phyloP scores from a whole-genome alignment of 139 green algal genomes.

The Haematococcus sp. region DNA sequence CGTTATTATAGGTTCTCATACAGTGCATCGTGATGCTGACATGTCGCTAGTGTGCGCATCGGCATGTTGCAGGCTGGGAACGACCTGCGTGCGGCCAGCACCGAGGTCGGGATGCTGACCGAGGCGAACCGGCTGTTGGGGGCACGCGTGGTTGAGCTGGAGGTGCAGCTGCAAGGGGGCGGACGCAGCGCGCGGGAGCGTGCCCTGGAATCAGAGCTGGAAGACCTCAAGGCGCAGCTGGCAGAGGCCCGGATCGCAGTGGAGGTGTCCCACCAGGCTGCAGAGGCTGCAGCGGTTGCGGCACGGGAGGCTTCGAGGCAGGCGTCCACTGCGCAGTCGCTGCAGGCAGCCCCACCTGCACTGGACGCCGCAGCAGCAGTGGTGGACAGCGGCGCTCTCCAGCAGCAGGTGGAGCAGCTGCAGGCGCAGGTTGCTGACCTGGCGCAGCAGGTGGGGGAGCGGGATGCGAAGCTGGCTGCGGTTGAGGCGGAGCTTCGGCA shows the following conservation, averaged over 20 bases:
- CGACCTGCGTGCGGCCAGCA: conserved; percentile 21
- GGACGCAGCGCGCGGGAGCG: background rate
- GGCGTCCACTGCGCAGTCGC: background rate
- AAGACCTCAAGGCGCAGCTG: background rate
- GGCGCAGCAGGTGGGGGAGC: background rate
- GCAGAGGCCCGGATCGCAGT: background rate
- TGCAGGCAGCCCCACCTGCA: background rate
- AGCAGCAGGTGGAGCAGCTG: background rate
- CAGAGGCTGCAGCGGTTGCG: background rate
- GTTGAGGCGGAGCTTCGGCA: background rate
- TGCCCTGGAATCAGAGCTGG: background rate
- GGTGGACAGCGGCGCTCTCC: background rate
- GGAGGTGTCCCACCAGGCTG: background rate
- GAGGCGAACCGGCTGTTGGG: conserved; percentile 26
- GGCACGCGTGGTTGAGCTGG: conserved; percentile 19
- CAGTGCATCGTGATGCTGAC: too few species aligned
- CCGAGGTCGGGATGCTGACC: conserved; percentile 20
- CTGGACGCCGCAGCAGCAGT: background rate
- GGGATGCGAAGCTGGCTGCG: background rate
- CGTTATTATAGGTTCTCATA: too few species aligned
- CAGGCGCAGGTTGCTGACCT: background rate
- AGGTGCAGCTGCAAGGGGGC: conserved; percentile 11
- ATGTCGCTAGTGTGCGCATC: too few species aligned
- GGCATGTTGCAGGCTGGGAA: conserved; percentile 17
- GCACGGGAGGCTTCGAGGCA: background rate